Percentiles rank a stretch among this genome's conserved stretches.
These are phyloP conservation scores for Suillus alpinus DNA, from an alignment of 768 basidiomycete genomes.

Conservation along the genomic window DNA sequence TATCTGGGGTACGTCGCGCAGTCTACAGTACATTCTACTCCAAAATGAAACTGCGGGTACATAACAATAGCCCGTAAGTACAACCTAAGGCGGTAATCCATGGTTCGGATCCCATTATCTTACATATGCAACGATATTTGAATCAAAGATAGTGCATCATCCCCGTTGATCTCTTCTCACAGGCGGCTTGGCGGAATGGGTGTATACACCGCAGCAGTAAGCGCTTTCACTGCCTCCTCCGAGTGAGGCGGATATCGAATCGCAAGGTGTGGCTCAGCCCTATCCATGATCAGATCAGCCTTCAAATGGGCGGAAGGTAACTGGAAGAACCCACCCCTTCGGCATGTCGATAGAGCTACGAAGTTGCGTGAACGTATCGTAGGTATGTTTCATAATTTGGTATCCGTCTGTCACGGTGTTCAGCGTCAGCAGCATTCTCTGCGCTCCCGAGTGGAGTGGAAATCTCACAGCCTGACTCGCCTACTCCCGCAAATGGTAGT, in stretches of 20 bases:
- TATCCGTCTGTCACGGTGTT: slow-evolving; percentile 44
- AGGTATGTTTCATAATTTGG: slow-evolving; percentile 51
- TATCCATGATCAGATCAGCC: slow-evolving; percentile 10
- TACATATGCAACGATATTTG: not conserved
- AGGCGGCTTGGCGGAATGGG: slow-evolving; percentile 17
- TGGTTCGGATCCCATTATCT: not conserved
- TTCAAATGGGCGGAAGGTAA: not conserved
- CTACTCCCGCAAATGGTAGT: slow-evolving; percentile 53
- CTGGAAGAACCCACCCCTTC: slow-evolving; percentile 41
- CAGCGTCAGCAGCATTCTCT: not conserved
- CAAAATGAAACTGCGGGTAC: not conserved
- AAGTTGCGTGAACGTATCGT: slow-evolving; percentile 51
- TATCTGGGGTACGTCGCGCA: not conserved
- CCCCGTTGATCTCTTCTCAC: not conserved
- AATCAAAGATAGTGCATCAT: not conserved
- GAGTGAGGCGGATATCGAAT: slow-evolving; percentile 24
- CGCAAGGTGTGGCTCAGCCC: slow-evolving; percentile 21
- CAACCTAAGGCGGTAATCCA: not conserved
- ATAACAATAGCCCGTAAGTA: not conserved
- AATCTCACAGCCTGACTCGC: slow-evolving; percentile 62
- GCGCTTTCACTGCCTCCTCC: slow-evolving; percentile 13
- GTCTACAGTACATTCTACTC: not conserved
- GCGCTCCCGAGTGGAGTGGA: not conserved
- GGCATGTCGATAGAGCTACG: slow-evolving; percentile 54
- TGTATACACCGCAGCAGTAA: slow-evolving; percentile 7